phyloP scores from a whole-genome alignment of 73 alveolate genomes.

The Paramecium tetraurelia region DNA sequence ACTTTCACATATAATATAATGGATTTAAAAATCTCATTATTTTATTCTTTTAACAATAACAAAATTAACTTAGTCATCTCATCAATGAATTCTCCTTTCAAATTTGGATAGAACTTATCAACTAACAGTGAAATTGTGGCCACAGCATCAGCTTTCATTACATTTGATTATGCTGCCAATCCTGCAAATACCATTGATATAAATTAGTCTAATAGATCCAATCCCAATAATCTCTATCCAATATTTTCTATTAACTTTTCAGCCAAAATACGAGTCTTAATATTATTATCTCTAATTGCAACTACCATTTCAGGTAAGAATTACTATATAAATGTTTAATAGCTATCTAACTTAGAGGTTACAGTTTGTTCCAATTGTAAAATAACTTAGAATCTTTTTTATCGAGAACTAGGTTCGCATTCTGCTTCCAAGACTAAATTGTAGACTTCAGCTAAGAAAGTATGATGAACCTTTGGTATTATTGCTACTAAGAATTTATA shows the following conservation, averaged over 20 bases:
- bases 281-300: conserved; percentile 55
- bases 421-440: conserved; percentile 37
- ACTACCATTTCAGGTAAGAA: conserved; percentile 61
- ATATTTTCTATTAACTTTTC: conserved; percentile 36
- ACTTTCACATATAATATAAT: conserved; percentile 38
- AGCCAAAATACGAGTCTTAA: conserved; percentile 25
- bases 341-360: background rate
- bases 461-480: conserved; percentile 41
- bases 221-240: conserved; percentile 37
- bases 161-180: conserved; percentile 51
- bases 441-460: conserved; percentile 49
- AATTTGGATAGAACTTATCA: conserved; percentile 3
- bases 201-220: conserved; percentile 33
- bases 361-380: background rate
- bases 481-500: conserved; percentile 47
- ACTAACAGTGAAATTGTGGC: conserved; percentile 27
- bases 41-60: conserved; percentile 41
- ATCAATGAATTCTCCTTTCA: conserved; percentile 1
- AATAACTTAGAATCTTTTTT: conserved; percentile 46
- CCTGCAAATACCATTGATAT: conserved; percentile 65
- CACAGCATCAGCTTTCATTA: conserved; percentile 61
- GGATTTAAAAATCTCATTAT: conserved; percentile 52
- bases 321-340: conserved; percentile 20
- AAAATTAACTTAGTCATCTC: conserved; percentile 47
- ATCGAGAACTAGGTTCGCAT: conserved; percentile 37